Percentiles rank a stretch among this genome's conserved stretches.
Conservation (phyloP, 805 yeast species). For the Metschnikowia anglica region DNA sequence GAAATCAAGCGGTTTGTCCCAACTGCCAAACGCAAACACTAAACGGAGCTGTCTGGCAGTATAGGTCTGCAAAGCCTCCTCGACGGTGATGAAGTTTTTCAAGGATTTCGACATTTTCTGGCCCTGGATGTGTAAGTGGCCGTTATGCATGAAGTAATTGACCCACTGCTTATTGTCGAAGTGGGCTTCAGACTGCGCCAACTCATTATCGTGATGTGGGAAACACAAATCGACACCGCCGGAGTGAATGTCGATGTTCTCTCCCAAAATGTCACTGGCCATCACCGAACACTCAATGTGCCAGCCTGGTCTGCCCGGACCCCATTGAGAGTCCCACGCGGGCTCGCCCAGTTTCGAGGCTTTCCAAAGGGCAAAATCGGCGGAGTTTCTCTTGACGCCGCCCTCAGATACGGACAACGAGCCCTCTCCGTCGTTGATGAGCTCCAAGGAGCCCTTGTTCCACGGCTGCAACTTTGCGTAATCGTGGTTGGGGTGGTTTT, state of each 20-base stretch:
- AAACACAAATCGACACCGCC: constrained; percentile 98
- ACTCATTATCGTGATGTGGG: constrained; percentile 98
- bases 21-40: constrained; percentile 85
- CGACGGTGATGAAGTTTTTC: constrained; percentile 92
- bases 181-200: constrained; percentile 95
- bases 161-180: constrained; percentile 93
- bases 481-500: constrained; percentile 64
- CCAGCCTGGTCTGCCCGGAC: constrained; percentile 98
- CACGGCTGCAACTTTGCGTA: constrained; percentile 98
- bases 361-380: constrained; percentile 97
- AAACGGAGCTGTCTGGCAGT: constrained; percentile 82
- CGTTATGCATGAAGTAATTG: constrained; percentile 93
- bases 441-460: constrained; percentile 86
- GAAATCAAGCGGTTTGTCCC: constrained; percentile 93
- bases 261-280: constrained; percentile 89
- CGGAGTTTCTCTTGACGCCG: constrained; percentile 65
- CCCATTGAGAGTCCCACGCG: constrained; percentile 94
- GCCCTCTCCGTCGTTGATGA: constrained; percentile 95
- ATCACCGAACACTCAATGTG: constrained; percentile 98
- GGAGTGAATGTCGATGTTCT: constrained; percentile 86
- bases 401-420: constrained; percentile 51
- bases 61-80: constrained; percentile 75
- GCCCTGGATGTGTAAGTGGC: constrained; percentile 97
- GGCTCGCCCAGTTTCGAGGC: constrained; percentile 97
- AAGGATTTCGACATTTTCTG: constrained; percentile 96